Evolutionary conservation across 495 filamentous ascomycete genomes (phyloP).

Genomic region (Penicillium longicatenatum): DNA sequence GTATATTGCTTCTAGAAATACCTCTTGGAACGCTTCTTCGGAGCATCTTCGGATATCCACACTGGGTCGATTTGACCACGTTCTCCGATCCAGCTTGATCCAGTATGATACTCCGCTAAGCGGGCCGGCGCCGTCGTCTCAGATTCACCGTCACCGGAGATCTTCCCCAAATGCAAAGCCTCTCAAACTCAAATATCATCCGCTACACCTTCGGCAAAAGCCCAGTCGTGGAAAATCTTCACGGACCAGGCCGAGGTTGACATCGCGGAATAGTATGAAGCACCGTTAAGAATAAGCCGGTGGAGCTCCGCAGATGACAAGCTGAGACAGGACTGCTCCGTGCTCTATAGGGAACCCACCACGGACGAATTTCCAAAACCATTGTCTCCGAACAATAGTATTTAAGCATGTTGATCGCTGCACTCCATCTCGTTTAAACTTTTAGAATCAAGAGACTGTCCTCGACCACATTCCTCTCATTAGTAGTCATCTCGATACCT

Average conservation of each 20-base stretch:
- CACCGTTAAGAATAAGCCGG: conserved; percentile 11
- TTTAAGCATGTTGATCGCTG: background rate
- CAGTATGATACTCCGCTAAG: background rate
- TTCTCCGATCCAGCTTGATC: background rate
- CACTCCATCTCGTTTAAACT: background rate
- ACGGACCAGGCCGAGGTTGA: background rate
- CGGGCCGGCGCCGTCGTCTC: conserved; percentile 20
- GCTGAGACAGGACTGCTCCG: conserved; percentile 26
- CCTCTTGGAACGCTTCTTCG: background rate
- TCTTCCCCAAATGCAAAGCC: conserved; percentile 18
- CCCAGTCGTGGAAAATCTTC: conserved; percentile 24
- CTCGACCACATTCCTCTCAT: background rate
- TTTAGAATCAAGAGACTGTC: background rate
- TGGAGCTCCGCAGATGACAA: conserved; percentile 17
- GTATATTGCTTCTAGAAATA: background rate
- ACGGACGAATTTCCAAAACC: conserved; percentile 4
- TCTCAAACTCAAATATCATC: background rate
- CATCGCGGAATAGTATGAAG: background rate
- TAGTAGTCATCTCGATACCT: background rate
- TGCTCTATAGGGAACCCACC: conserved; percentile 24
- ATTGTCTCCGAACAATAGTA: background rate
- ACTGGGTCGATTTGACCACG: conserved; percentile 6
- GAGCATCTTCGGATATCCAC: background rate
- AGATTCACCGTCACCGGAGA: conserved; percentile 17
- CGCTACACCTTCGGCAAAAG: background rate